A percentile compares a stretch with the other conserved stretches of the same genome.
These are phyloP conservation scores for Leucosporidium creatinivorum DNA, from an alignment of 768 basidiomycete genomes.

Conservation along the genomic window DNA sequence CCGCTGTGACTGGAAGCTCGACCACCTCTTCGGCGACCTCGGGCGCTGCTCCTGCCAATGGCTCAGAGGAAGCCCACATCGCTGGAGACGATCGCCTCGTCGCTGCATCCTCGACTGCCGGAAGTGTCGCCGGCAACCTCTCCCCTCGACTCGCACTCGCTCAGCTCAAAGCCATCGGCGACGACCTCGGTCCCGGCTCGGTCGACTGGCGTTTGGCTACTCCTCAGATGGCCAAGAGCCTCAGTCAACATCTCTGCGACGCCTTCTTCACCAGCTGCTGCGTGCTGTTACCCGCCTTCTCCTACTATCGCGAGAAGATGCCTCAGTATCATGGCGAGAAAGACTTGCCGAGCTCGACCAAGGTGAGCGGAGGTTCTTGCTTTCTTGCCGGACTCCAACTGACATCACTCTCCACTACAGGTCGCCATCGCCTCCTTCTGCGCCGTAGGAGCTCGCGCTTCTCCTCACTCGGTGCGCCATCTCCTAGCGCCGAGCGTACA, in stretches of 20 bases:
- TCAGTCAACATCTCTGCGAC: constrained; percentile 2
- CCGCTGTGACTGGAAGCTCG: too few species aligned
- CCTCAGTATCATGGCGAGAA: not conserved
- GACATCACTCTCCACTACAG: not conserved
- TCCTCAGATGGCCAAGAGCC: constrained; percentile 3
- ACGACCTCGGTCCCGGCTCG: not conserved
- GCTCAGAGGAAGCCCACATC: too few species aligned
- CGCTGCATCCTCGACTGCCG: too few species aligned
- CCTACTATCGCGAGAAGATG: not conserved
- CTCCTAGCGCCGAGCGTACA: not conserved
- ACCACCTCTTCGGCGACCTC: too few species aligned
- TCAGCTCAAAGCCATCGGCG: not conserved
- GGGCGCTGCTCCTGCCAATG: too few species aligned
- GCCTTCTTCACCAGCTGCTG: constrained; percentile 15
- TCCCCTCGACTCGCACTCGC: too few species aligned
- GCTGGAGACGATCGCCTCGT: too few species aligned
- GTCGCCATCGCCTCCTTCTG: constrained; percentile 1
- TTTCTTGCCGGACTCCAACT: too few species aligned
- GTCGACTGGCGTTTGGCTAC: constrained; percentile 16
- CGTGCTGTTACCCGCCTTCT: constrained; percentile 3
- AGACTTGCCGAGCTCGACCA: not conserved
- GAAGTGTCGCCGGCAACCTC: too few species aligned
- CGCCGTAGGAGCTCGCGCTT: constrained; percentile 7
- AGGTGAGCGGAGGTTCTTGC: not conserved
- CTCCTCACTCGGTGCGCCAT: constrained; percentile 7